Base-by-base conservation (phyloP, 352 stramenopile species). In the Phytopythium chamaehyphon region DNA sequence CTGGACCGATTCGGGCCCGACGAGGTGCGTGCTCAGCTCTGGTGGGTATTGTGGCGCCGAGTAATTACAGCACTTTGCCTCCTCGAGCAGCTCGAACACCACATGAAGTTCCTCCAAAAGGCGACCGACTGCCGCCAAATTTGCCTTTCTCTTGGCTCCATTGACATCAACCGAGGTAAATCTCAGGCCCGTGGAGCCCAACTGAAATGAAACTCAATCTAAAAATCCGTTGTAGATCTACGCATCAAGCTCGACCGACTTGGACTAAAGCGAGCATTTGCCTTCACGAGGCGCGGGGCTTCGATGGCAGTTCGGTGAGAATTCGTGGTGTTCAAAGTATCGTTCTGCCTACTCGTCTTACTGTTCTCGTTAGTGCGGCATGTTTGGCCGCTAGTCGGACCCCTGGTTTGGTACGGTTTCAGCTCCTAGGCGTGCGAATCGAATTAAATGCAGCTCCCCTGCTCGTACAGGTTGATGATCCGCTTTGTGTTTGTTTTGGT, bases 221-320 rank as follows among this genome's bases (percentile, higher is more conserved):
- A 12, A n/a, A n/a, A n/a, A n/a, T n/a, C 12, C 49, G 31, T 12
- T 37, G 28, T 36, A 88, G 77, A 83, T 51, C 55, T 84, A 42
- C 59, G 73, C 2, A 77, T 71, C 44, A 88, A 86, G 50, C 80
- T 88, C 51, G 64, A 85, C 14, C 73, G 77, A 11, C 59, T 88
- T 19, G 73, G 73, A 6, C 42, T 86, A 35, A 70, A 77, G 42
- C 62, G 60, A 48, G 57, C 71, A 6, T 66, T 59, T 9, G 75
- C 74, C 4, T 79, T 65, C 46, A 66, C 70, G 24, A 71, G 66
- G 11, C 51, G 64, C 44, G 65, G 68, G 28, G 62, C 68, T 6
- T 39, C 62, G n/a, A 40, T 54, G 3, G 57, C 68, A 38, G 31
- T 76, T 28, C 69, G 53, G 77, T 42, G 44, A 48, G n/a, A n/a